Base-by-base conservation (phyloP, 2,329 filamentous ascomycete genomes). In the Beauveria varroae region DNA sequence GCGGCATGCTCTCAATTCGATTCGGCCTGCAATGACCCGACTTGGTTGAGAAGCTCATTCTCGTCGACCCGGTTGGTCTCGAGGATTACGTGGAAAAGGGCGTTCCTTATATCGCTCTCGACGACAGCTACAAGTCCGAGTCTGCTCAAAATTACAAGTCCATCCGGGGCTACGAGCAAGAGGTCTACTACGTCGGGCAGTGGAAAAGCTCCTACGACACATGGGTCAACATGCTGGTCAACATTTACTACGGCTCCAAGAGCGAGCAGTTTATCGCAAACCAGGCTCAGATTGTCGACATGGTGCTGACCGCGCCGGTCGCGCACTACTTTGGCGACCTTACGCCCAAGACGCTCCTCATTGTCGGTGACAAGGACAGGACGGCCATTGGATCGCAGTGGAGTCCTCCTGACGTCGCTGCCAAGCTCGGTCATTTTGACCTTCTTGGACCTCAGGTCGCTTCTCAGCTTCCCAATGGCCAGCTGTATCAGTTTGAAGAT, bases 381-480 rank as follows among this genome's bases (percentile, higher is more conserved):
- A 84, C 82, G 3, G 82, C 81, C 18, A 80, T 84, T 54, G 81
- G 82, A 0, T 80, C 80, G 66, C 74, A 76, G 56, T 84, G 81
- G 80, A 73, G 76, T 12, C 72, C 77, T 0, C 72, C 74, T 0
- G 74, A 74, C 2, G 75, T 81, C 16, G 74, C 77, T 49, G 73
- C 70, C 6, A 71, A 69, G 64, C 66, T 84, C 16, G 81, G 81
- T 0, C 75, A 78, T 64, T 84, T 82, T 63, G 72, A 78, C 54
- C 68, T 79, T 3, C 68, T 85, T 12, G 81, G 81, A 0, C 76
- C 75, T n/a, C 65, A 75, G 62, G 75, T 78, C 0, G 75, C 74
- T 8, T 71, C 67, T 0, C 71, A 73, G 63, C 79, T 83, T 46
- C 76, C 76, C 1, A 72, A 77, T 43, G 73, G 72, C 40, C 73